These are phyloP conservation scores for Ophiocordyceps sinensis DNA, from an alignment of 2,329 filamentous ascomycete species.

Conservation along the genomic window DNA sequence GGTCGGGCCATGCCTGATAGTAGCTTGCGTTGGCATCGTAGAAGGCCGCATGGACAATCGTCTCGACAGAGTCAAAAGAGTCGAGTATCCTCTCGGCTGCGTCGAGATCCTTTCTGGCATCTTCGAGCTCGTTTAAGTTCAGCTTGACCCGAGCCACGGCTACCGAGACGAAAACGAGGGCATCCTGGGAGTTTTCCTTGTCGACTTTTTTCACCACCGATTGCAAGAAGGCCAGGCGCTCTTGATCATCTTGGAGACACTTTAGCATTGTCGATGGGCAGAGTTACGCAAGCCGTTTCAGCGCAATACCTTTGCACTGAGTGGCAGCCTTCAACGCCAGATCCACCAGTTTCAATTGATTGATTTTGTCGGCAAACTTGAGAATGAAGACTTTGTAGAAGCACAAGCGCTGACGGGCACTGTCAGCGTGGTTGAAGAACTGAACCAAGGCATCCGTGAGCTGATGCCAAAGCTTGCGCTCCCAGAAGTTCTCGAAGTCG, in stretches of 20 bases:
- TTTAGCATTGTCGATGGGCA: constrained; percentile 1
- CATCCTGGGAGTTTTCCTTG: constrained; percentile 85
- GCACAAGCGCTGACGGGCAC: constrained; percentile 68
- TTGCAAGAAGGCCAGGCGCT: constrained; percentile 74
- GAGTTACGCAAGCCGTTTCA: neutral
- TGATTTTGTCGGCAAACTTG: constrained; percentile 96
- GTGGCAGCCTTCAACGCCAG: constrained; percentile 76
- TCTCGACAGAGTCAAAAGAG: constrained; percentile 87
- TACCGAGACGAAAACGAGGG: constrained; percentile 84
- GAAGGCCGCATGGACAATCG: constrained; percentile 87
- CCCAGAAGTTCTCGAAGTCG: constrained; percentile 92
- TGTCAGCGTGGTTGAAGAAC: constrained; percentile 75
- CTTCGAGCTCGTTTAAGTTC: constrained; percentile 63
- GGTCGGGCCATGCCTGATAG: constrained; percentile 66
- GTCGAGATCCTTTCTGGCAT: constrained; percentile 74
- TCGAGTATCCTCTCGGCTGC: constrained; percentile 79
- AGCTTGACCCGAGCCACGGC: constrained; percentile 82
- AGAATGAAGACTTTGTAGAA: constrained; percentile 93
- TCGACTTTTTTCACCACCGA: constrained; percentile 78
- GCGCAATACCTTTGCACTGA: constrained; percentile 56
- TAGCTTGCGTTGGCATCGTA: constrained; percentile 92
- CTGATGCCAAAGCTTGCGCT: constrained; percentile 98
- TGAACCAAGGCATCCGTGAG: constrained; percentile 78
- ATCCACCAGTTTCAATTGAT: constrained; percentile 92
- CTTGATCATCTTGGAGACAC: constrained; percentile 57